These are phyloP conservation scores for Colletotrichum agaves DNA, from an alignment of 2,329 filamentous ascomycete species.

Conservation along the genomic window DNA sequence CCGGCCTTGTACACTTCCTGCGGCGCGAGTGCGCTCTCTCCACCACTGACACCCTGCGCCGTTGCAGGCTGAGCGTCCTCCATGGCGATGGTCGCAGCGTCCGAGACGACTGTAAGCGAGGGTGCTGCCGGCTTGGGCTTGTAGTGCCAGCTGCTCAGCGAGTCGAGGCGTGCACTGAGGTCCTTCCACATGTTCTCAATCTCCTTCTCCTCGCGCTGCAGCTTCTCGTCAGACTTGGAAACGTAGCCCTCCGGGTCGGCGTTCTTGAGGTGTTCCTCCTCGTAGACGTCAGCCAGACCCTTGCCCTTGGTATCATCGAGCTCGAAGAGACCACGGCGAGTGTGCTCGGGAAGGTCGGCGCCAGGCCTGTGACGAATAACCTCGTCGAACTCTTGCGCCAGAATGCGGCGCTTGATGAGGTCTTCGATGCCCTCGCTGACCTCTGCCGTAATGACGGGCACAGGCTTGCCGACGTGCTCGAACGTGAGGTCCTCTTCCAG, in stretches of 20 bases:
- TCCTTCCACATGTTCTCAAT: conserved; percentile 86
- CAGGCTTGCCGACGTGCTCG: conserved; percentile 92
- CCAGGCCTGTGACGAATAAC: conserved; percentile 85
- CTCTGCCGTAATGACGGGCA: conserved; percentile 92
- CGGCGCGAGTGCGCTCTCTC: conserved; percentile 83
- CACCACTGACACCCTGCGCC: conserved; percentile 76
- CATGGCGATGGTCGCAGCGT: conserved; percentile 92
- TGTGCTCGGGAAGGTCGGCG: conserved; percentile 67
- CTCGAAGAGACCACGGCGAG: conserved; percentile 79
- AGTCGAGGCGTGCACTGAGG: conserved; percentile 82
- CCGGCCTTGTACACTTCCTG: conserved; percentile 93
- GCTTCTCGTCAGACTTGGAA: conserved; percentile 83
- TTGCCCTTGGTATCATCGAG: conserved; percentile 90
- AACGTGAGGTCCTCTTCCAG: conserved; percentile 96
- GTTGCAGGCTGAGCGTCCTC: conserved; percentile 93
- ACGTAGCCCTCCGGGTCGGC: conserved; percentile 83
- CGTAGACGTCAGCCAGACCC: conserved; percentile 91
- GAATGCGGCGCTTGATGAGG: conserved; percentile 91
- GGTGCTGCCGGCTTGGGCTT: conserved; percentile 86
- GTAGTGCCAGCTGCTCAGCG: conserved; percentile 94
- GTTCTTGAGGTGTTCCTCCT: conserved; percentile 86
- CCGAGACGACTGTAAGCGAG: conserved; percentile 86
- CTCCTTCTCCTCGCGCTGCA: conserved; percentile 83
- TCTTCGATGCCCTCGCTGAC: conserved; percentile 91
- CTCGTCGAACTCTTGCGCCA: conserved; percentile 92